Conservation (phyloP, 1,284 basidiomycete genomes). For the Xerocomus alliaceus region DNA sequence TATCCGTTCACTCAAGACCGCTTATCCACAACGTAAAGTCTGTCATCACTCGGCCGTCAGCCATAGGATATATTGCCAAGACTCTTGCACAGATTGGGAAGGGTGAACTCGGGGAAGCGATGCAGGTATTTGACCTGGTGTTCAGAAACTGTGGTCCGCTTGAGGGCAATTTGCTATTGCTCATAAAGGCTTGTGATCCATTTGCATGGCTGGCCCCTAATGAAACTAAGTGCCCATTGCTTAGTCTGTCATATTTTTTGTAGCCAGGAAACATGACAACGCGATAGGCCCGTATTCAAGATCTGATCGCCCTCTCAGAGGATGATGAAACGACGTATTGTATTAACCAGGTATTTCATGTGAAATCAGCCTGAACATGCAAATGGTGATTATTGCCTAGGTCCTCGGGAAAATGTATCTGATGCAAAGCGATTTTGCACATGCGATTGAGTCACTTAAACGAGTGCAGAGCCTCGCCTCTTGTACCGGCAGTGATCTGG, state of each 20-base stretch:
- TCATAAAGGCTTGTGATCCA: background rate
- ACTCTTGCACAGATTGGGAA: background rate
- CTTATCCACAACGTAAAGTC: background rate
- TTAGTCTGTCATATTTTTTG: slow-evolving; percentile 6
- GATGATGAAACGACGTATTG: background rate
- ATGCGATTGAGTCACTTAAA: background rate
- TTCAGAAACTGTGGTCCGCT: background rate
- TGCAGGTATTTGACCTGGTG: background rate
- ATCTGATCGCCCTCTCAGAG: background rate
- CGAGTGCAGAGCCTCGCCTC: background rate
- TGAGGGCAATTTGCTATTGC: background rate
- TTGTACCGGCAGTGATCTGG: background rate
- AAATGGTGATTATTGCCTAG: background rate
- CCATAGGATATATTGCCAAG: background rate
- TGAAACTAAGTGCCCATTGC: background rate
- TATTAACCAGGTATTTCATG: background rate
- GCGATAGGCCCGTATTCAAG: background rate
- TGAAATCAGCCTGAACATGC: background rate
- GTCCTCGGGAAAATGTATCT: slow-evolving; percentile 10
- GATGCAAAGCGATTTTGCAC: background rate
- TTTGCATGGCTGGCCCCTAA: background rate
- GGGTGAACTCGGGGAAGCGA: background rate
- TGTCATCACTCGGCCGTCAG: background rate
- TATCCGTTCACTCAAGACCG: too few species aligned
- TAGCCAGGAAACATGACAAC: background rate